phyloP scores from a whole-genome alignment of 768 basidiomycete species.

The Termitomyces sp. region DNA sequence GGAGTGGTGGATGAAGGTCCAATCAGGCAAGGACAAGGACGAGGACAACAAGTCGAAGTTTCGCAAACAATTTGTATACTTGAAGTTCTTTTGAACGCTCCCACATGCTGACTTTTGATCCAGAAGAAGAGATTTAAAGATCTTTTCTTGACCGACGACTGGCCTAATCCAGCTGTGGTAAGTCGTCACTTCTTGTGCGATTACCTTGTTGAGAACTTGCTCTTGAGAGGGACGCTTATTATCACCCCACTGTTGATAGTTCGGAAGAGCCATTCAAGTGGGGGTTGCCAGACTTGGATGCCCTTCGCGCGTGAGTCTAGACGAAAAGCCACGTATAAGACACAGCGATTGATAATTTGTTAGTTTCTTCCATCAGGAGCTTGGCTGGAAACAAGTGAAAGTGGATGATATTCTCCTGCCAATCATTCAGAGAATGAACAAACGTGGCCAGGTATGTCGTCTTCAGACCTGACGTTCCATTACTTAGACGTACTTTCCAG shows the following conservation, averaged over 20 bases:
- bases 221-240: conserved; percentile 84
- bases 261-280: conserved; percentile 95
- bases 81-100: not conserved
- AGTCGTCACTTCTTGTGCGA: conserved; percentile 21
- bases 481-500: conserved; percentile 25
- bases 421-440: conserved; percentile 85
- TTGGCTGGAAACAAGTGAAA: conserved; percentile 78
- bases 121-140: conserved; percentile 90
- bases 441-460: conserved; percentile 61
- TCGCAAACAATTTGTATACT: conserved; percentile 76
- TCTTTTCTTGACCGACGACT: conserved; percentile 75
- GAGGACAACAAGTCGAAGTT: conserved; percentile 75
- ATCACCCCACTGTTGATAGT: conserved; percentile 84
- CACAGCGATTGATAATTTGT: not conserved
- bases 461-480: not conserved
- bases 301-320: conserved; percentile 62
- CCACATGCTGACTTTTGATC: conserved; percentile 4
- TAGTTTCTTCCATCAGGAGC: conserved; percentile 72
- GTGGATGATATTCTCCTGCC: conserved; percentile 90
- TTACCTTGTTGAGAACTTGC: not conserved
- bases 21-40: conserved; percentile 80
- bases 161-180: conserved; percentile 93
- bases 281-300: conserved; percentile 96
- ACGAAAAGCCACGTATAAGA: conserved; percentile 17
- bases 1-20: conserved; percentile 93